These are phyloP conservation scores for Macrocybe gigantea DNA, from an alignment of 768 basidiomycete genomes.

Conservation along the genomic window DNA sequence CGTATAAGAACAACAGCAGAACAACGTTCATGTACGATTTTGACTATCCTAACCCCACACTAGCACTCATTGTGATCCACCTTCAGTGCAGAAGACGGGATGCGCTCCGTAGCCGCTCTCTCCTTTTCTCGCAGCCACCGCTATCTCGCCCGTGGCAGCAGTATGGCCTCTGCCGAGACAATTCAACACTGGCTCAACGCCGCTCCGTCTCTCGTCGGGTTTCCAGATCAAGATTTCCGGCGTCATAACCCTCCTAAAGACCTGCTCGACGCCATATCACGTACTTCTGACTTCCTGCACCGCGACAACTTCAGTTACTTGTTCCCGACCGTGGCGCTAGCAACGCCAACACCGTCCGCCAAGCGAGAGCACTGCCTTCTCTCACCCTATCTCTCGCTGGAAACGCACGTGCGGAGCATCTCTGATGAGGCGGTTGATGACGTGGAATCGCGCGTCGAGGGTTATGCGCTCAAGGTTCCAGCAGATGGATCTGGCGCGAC, in stretches of 20 bases:
- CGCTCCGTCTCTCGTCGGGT: slow-evolving; percentile 27
- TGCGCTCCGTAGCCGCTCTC: no score
- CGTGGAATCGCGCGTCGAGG: slow-evolving; percentile 51
- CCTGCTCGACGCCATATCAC: slow-evolving; percentile 46
- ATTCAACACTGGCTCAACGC: slow-evolving; percentile 32
- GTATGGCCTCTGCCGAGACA: slow-evolving; percentile 38
- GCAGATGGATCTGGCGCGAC: slow-evolving; percentile 47
- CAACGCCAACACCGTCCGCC: slow-evolving; percentile 31
- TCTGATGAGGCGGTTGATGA: slow-evolving; percentile 46
- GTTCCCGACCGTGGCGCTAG: slow-evolving; percentile 56
- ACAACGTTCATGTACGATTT: no score
- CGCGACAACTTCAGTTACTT: slow-evolving; percentile 57
- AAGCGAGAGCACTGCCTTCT: slow-evolving; percentile 35
- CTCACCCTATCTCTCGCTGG: slow-evolving; percentile 39
- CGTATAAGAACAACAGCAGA: no score
- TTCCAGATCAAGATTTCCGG: slow-evolving; percentile 38
- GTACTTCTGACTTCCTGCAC: slow-evolving; percentile 35
- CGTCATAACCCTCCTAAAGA: slow-evolving; percentile 44
- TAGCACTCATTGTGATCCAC: no score
- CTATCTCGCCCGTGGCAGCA: slow-evolving; percentile 9
- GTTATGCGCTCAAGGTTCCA: slow-evolving; percentile 54
- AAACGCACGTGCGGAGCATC: slow-evolving; percentile 37
- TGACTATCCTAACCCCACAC: no score
- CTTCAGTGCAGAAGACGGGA: no score
- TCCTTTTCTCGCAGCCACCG: no score